A percentile compares a stretch with the other conserved stretches of the same genome.
Evolutionary conservation across 2,329 filamentous ascomycete species (phyloP).

Genomic region (Emericellopsis atlantica): DNA sequence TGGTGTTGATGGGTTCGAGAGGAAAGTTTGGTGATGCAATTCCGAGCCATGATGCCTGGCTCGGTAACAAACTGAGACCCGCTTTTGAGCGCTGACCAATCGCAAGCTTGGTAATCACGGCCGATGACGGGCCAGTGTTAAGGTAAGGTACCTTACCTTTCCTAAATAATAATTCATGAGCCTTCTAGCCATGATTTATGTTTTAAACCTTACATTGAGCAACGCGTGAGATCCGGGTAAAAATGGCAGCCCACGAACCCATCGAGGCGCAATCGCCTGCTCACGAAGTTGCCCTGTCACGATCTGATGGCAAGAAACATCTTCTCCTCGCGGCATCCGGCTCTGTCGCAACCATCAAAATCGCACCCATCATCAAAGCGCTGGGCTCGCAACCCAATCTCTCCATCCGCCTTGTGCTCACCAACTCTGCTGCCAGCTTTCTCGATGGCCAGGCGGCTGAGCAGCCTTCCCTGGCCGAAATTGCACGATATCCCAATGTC

Average conservation of each 20-base stretch:
- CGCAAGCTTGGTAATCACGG: not conserved
- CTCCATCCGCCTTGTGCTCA: slow-evolving; percentile 78
- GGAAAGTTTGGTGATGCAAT: too few relatives aligned
- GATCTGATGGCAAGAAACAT: slow-evolving; percentile 25
- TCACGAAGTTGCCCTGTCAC: slow-evolving; percentile 16
- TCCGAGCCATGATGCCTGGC: too few relatives aligned
- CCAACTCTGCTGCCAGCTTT: slow-evolving; percentile 60
- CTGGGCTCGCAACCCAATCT: slow-evolving; percentile 41
- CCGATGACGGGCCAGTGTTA: too few relatives aligned
- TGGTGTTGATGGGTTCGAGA: too few relatives aligned
- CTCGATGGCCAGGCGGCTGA: slow-evolving; percentile 63
- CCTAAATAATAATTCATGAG: too few relatives aligned
- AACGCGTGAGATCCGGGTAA: too few relatives aligned
- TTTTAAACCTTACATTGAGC: too few relatives aligned
- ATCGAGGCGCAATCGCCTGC: slow-evolving; percentile 5
- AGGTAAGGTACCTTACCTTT: too few relatives aligned
- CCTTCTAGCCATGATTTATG: too few relatives aligned
- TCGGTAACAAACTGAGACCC: too few relatives aligned
- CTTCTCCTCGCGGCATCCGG: slow-evolving; percentile 27
- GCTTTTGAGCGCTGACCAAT: not conserved
- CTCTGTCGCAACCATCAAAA: slow-evolving; percentile 80
- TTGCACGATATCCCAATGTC: slow-evolving; percentile 54
- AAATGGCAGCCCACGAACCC: too few relatives aligned
- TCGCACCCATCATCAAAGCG: slow-evolving; percentile 51
- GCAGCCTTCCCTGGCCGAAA: slow-evolving; percentile 53